These are phyloP conservation scores for Filobasidium floriforme DNA, from an alignment of 768 basidiomycete genomes.

Conservation along the genomic window DNA sequence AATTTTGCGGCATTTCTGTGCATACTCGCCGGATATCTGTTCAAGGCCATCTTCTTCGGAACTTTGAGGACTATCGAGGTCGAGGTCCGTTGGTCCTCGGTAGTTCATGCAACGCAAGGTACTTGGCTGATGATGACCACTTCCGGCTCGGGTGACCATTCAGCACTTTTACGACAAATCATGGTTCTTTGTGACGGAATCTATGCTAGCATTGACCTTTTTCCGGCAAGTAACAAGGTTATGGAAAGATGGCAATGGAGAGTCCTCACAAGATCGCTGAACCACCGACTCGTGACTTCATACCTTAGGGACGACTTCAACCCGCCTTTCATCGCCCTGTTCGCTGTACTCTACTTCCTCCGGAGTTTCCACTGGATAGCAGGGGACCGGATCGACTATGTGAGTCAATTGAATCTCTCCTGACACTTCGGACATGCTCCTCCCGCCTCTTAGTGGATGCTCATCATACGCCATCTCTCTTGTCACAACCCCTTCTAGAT, in stretches of 20 bases:
- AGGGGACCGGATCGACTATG: slow-evolving; percentile 92
- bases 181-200: slow-evolving; percentile 98
- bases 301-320: slow-evolving; percentile 43
- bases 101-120: neutral
- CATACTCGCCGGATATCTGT: slow-evolving; percentile 63
- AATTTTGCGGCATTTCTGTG: slow-evolving; percentile 80
- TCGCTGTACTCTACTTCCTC: slow-evolving; percentile 84
- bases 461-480: neutral
- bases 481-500: slow-evolving; percentile 54
- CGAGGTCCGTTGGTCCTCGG: slow-evolving; percentile 56
- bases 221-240: slow-evolving; percentile 53
- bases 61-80: slow-evolving; percentile 76
- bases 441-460: slow-evolving; percentile 11
- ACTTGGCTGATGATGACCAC: no score
- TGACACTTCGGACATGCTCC: neutral
- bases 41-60: slow-evolving; percentile 89
- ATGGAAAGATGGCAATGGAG: neutral
- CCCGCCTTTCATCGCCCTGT: slow-evolving; percentile 71
- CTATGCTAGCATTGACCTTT: slow-evolving; percentile 89
- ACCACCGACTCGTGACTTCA: neutral
- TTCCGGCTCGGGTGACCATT: neutral
- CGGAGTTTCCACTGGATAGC: slow-evolving; percentile 99
- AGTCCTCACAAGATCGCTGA: neutral
- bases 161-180: slow-evolving; percentile 90
- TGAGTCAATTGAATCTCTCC: slow-evolving; percentile 44